Conservation (phyloP, 2,329 filamentous ascomycete genomes). For the Ustulina deusta region DNA sequence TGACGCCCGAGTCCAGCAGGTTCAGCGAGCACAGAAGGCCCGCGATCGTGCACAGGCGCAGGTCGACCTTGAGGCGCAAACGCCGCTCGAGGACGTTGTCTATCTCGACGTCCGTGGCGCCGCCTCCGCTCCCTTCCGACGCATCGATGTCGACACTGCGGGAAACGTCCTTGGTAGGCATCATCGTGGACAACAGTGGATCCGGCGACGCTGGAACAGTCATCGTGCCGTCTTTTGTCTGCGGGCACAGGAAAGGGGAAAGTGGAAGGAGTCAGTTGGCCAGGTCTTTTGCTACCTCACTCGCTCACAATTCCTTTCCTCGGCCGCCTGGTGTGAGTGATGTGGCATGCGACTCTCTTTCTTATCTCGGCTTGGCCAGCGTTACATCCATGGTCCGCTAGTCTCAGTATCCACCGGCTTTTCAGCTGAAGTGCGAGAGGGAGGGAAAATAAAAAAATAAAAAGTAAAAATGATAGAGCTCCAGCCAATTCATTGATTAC, state of each 20-base stretch:
- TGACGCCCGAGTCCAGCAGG: conserved; percentile 76
- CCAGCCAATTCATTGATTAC: conserved; percentile 30
- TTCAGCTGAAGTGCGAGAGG: conserved; percentile 8
- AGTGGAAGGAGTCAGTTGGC: not conserved
- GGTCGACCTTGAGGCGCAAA: conserved; percentile 71
- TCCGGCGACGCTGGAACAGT: conserved; percentile 4
- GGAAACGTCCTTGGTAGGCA: conserved; percentile 25
- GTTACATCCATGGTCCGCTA: conserved; percentile 19
- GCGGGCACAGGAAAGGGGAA: conserved; percentile 2
- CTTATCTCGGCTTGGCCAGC: conserved; percentile 21
- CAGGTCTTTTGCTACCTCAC: not conserved
- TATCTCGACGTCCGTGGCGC: conserved; percentile 26
- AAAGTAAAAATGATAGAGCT: not conserved
- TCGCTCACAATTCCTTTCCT: not conserved
- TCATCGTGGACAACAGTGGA: not conserved
- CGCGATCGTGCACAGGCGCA: conserved; percentile 76
- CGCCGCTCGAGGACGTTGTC: conserved; percentile 44
- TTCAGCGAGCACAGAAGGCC: conserved; percentile 78
- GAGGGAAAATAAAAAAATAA: conserved; percentile 2
- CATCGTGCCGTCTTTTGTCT: conserved; percentile 25
- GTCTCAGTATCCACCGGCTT: conserved; percentile 27
- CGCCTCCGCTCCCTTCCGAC: conserved; percentile 19
- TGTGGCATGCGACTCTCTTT: conserved; percentile 12
- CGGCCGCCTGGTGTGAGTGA: not conserved
- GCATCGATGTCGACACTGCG: conserved; percentile 37